These are phyloP conservation scores for Penicillium corylophilum DNA, from an alignment of 2,329 filamentous ascomycete genomes.

Conservation along the genomic window DNA sequence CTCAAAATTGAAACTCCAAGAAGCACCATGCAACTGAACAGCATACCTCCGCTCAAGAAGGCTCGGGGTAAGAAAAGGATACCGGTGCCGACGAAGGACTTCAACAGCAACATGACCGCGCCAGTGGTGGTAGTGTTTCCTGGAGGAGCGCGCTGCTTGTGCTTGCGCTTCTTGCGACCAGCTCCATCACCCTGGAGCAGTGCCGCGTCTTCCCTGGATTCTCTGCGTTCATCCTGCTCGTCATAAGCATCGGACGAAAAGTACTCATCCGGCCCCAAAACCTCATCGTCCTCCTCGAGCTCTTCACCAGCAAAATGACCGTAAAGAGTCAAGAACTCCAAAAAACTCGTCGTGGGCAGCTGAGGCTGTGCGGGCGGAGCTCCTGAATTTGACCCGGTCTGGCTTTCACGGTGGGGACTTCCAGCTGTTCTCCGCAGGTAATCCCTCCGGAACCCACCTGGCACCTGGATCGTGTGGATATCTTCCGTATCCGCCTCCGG, in stretches of 20 bases:
- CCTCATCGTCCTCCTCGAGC: constrained; percentile 94
- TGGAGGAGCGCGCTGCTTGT: constrained; percentile 69
- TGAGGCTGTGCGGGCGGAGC: constrained; percentile 50
- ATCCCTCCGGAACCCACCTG: constrained; percentile 89
- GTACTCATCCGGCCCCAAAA: constrained; percentile 81
- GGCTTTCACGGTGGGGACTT: constrained; percentile 56
- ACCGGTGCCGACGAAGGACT: constrained; percentile 96
- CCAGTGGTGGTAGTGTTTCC: constrained; percentile 77
- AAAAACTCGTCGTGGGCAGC: constrained; percentile 85
- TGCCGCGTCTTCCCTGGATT: constrained; percentile 84
- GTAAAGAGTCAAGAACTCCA: constrained; percentile 93
- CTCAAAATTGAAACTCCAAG: constrained; percentile 80
- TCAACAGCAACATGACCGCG: constrained; percentile 81
- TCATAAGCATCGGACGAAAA: constrained; percentile 76
- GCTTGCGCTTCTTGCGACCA: constrained; percentile 70
- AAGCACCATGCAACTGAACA: constrained; percentile 92
- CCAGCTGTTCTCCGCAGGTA: constrained; percentile 75
- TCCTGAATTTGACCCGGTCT: constrained; percentile 39
- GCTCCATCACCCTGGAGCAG: constrained; percentile 69
- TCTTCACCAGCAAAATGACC: constrained; percentile 98
- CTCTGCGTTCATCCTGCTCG: constrained; percentile 56
- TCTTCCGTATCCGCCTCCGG: constrained; percentile 79
- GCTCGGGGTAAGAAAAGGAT: constrained; percentile 90
- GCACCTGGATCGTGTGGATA: constrained; percentile 87
- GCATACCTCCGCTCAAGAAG: constrained; percentile 94